Evolutionary conservation across 805 yeast genomes (phyloP).

Genomic region (Kurtzmaniella fragi): DNA sequence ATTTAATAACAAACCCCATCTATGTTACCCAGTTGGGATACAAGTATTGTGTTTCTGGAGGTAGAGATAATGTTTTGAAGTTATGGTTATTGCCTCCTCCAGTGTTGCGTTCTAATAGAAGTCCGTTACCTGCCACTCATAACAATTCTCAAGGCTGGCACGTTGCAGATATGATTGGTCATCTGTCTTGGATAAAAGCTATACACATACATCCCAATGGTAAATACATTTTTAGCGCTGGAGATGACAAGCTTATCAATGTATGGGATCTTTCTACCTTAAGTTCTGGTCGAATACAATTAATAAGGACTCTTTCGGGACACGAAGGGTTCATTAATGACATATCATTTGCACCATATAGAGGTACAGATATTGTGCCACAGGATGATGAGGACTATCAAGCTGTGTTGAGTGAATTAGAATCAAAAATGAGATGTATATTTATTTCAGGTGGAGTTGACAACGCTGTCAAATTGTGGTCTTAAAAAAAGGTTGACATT

Average conservation of each 20-base stretch:
- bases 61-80: slow-evolving; percentile 69
- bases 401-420: slow-evolving; percentile 25
- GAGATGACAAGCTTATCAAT: slow-evolving; percentile 74
- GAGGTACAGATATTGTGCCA: slow-evolving; percentile 6
- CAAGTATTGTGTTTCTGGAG: slow-evolving; percentile 72
- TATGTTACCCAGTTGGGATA: slow-evolving; percentile 42
- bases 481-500: too few relatives aligned
- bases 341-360: slow-evolving; percentile 45
- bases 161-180: slow-evolving; percentile 60
- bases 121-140: slow-evolving; percentile 47
- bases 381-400: slow-evolving; percentile 16
- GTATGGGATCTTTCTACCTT: slow-evolving; percentile 65
- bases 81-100: slow-evolving; percentile 80
- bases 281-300: slow-evolving; percentile 39
- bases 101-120: slow-evolving; percentile 45
- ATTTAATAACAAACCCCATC: slow-evolving; percentile 19
- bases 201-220: slow-evolving; percentile 74
- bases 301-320: slow-evolving; percentile 45
- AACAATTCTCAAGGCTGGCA: slow-evolving; percentile 58
- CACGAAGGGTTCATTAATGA: slow-evolving; percentile 78
- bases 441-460: slow-evolving; percentile 64
- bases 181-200: slow-evolving; percentile 81
- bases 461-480: slow-evolving; percentile 52
- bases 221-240: slow-evolving; percentile 57
- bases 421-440: slow-evolving; percentile 53